phyloP scores from a whole-genome alignment of 495 filamentous ascomycete genomes.

The Xylaria scruposa region DNA sequence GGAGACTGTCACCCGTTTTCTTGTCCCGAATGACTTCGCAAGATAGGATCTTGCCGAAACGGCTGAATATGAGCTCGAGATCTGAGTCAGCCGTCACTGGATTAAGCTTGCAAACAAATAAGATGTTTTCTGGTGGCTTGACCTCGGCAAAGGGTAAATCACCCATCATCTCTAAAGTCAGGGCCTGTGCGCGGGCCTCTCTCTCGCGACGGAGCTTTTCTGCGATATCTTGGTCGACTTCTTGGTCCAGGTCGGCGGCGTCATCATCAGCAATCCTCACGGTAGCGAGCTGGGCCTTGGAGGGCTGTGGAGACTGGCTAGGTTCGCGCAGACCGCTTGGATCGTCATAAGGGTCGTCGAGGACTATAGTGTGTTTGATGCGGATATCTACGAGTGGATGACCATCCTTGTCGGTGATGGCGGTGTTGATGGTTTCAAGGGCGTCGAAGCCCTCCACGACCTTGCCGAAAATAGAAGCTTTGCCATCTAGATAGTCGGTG shows the following conservation, averaged over 20 bases:
- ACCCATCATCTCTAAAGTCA: slow-evolving; percentile 97
- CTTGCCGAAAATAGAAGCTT: slow-evolving; percentile 91
- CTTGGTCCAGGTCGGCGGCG: slow-evolving; percentile 66
- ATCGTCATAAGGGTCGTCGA: slow-evolving; percentile 89
- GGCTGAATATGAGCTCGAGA: slow-evolving; percentile 92
- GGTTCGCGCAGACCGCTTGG: slow-evolving; percentile 77
- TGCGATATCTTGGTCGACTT: slow-evolving; percentile 75
- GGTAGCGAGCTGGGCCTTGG: slow-evolving; percentile 84
- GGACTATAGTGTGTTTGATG: slow-evolving; percentile 85
- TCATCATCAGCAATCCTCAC: slow-evolving; percentile 85
- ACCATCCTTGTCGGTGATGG: slow-evolving; percentile 83
- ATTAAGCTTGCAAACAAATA: slow-evolving; percentile 98
- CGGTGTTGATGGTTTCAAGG: slow-evolving; percentile 89
- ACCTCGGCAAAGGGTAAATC: slow-evolving; percentile 98
- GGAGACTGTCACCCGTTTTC: slow-evolving; percentile 90
- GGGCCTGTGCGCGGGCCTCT: slow-evolving; percentile 90
- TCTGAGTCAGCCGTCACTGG: slow-evolving; percentile 96
- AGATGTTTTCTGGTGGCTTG: slow-evolving; percentile 94
- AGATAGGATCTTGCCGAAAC: slow-evolving; percentile 92
- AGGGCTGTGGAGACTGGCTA: slow-evolving; percentile 79
- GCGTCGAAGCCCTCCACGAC: slow-evolving; percentile 93
- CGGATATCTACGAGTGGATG: slow-evolving; percentile 89
- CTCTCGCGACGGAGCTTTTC: slow-evolving; percentile 85
- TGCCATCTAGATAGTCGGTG: slow-evolving; percentile 87
- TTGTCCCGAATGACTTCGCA: slow-evolving; percentile 97